Base-by-base conservation (phyloP, 306 rosid genomes). In the Benincasa hispida region DNA sequence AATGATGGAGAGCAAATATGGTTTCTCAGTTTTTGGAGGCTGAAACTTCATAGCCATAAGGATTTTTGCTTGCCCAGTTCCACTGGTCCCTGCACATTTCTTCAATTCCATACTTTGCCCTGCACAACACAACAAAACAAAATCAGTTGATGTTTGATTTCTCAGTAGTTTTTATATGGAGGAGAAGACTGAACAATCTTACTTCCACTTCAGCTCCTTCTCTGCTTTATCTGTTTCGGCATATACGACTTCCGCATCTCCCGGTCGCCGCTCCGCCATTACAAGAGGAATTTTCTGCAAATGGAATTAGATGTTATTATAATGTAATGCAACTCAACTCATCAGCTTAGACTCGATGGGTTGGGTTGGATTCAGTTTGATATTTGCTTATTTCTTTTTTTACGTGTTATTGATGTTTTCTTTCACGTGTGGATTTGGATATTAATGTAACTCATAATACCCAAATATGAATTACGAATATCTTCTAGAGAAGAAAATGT, bases 31-130 rank as follows among this genome's bases (percentile, higher is more conserved):
- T 78, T n/a, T 77, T 56, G 37, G 88, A 69, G 55, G 85, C 87
- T 35, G 84, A 67, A 27, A 90, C 66, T 82, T 27, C 96, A 85
- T 95, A 92, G 78, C 99, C 99, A 28, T 84, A 92, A 14, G 97
- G 99, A 74, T 94, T 94, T 83, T 89, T 87, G 93, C 96, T 94
- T 47, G 97, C 96, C 99, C 99, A 94, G 81, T 94, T 94, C 99
- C 99, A 94, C 79, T 94, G 99, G 83, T 94, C 99, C 67, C 92
- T 92, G 78, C 99, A 92, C 99, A 94, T 94, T 84, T 91, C 99
- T 15, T 89, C 88, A 48, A 94, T 80, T 80, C 91, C 93, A 79
- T 86, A 94, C 81, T 86, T 90, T 42, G 97, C 93, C 90, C 99
- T 94, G 91, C 82, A 84, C 55, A 12, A 48, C 7, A 72, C 7